Evolutionary conservation across 371 early-diverging fungal genomes (phyloP).

Genomic region (Parasitella parasitica): DNA sequence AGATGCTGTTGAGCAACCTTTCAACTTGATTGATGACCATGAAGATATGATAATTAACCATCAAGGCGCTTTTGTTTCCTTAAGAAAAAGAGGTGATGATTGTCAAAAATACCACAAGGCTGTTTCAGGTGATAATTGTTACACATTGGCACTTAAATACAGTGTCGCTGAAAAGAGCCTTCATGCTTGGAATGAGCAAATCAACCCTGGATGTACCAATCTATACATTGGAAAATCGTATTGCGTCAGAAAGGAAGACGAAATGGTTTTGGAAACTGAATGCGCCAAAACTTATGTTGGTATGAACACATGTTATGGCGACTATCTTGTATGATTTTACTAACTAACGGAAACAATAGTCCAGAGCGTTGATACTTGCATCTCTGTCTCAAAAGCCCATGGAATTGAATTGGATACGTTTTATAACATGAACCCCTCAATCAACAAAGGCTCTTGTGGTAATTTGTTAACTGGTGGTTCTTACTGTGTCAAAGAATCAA

Average conservation of each 20-base stretch:
- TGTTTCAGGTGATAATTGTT: constrained; percentile 34
- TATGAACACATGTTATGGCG: not conserved
- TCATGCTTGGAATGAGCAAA: constrained; percentile 32
- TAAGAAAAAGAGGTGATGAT: constrained; percentile 21
- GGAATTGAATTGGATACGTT: constrained; percentile 29
- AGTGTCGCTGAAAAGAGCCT: constrained; percentile 23
- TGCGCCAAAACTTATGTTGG: constrained; percentile 11
- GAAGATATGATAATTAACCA: constrained; percentile 24
- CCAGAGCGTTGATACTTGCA: constrained; percentile 36
- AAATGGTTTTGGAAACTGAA: not conserved
- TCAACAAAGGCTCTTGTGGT: constrained; percentile 29
- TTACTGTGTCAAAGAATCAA: constrained; percentile 32
- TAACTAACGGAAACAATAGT: constrained; percentile 18
- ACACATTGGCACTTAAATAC: constrained; percentile 28
- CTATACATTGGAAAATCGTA: constrained; percentile 42
- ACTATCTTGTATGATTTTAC: not conserved
- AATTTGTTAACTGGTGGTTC: constrained; percentile 40
- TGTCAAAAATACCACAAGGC: constrained; percentile 31
- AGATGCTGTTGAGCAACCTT: constrained; percentile 26
- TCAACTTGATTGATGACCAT: constrained; percentile 32
- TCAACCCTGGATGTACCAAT: constrained; percentile 39
- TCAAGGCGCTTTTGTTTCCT: constrained; percentile 6
- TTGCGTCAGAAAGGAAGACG: constrained; percentile 27
- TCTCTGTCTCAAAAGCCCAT: constrained; percentile 31
- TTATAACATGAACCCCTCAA: constrained; percentile 34